phyloP scores from a whole-genome alignment of 768 basidiomycete genomes.

The Pholiota microspora region DNA sequence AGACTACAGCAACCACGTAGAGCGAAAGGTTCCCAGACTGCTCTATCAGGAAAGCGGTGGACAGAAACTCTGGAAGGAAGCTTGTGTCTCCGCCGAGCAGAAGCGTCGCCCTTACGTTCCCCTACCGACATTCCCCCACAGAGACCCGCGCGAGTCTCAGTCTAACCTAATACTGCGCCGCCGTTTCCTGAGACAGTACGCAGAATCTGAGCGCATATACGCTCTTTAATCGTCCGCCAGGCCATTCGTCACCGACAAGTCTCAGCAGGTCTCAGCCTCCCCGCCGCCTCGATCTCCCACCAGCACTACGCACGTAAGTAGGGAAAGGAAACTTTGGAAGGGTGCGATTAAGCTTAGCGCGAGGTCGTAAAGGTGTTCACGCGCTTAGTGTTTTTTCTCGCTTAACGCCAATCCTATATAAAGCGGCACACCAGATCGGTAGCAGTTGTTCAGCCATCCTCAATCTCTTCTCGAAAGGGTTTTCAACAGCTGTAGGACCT shows the following conservation, averaged over 20 bases:
- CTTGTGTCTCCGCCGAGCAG: neutral
- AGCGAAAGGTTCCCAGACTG: neutral
- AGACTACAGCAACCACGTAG: neutral
- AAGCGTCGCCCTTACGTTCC: constrained; percentile 5
- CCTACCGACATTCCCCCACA: constrained; percentile 5
- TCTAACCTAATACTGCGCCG: constrained; percentile 1
- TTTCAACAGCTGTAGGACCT: neutral
- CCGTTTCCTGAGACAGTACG: neutral
- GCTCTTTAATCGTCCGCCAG: constrained; percentile 1
- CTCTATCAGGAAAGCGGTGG: neutral
- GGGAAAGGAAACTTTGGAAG: constrained; percentile 11
- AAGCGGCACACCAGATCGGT: neutral
- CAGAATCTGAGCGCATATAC: neutral
- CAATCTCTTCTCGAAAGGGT: neutral
- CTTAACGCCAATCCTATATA: constrained; percentile 5
- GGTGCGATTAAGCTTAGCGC: constrained; percentile 2
- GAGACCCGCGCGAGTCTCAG: constrained; percentile 4
- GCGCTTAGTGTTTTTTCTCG: neutral
- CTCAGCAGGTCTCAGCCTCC: constrained; percentile 6
- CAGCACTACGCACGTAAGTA: neutral
- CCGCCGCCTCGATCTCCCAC: neutral
- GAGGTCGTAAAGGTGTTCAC: neutral
- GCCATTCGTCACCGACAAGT: neutral
- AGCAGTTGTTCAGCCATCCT: neutral
- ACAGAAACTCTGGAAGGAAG: constrained; percentile 1